Conservation (phyloP, 352 stramenopile genomes). For the Globisporangium iwayamae region DNA sequence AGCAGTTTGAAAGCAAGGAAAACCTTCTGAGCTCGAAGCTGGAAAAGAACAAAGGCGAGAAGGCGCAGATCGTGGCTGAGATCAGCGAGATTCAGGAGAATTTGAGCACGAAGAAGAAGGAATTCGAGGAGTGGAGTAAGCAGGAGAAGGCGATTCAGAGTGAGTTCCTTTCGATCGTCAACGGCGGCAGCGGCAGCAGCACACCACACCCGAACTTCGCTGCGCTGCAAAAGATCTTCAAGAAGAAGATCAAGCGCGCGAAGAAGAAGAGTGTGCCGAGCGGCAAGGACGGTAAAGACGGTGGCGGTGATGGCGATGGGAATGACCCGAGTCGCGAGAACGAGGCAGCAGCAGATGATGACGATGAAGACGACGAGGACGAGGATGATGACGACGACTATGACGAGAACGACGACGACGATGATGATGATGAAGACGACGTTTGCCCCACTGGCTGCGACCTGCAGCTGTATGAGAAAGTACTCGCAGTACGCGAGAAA, state of each 20-base stretch:
- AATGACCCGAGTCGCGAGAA: conserved; percentile 41
- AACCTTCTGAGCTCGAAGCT: conserved; percentile 85
- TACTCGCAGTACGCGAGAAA: conserved; percentile 90
- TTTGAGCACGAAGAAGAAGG: conserved; percentile 68
- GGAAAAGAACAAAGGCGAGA: conserved; percentile 80
- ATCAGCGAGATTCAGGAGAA: conserved; percentile 75
- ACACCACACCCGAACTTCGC: conserved; percentile 57
- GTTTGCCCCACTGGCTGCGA: conserved; percentile 88
- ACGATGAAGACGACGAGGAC: conserved; percentile 72
- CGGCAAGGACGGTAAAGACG: conserved; percentile 35
- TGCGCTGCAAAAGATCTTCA: conserved; percentile 88
- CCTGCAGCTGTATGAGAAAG: conserved; percentile 88
- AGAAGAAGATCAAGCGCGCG: conserved; percentile 88
- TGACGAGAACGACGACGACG: conserved; percentile 88
- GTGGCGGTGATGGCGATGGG: conserved; percentile 24
- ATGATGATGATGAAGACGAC: conserved; percentile 91
- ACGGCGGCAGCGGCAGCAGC: conserved; percentile 38
- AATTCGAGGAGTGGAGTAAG: conserved; percentile 73
- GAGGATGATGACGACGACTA: conserved; percentile 69
- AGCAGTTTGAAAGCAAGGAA: conserved; percentile 91
- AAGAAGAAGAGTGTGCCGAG: conserved; percentile 66
- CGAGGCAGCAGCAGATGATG: conserved; percentile 60
- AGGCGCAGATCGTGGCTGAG: conserved; percentile 78
- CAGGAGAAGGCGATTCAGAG: conserved; percentile 62
- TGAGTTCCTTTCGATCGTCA: conserved; percentile 70